Conservation (phyloP, 1,139 yeast species). For the Tardiomyces digboiensis region DNA sequence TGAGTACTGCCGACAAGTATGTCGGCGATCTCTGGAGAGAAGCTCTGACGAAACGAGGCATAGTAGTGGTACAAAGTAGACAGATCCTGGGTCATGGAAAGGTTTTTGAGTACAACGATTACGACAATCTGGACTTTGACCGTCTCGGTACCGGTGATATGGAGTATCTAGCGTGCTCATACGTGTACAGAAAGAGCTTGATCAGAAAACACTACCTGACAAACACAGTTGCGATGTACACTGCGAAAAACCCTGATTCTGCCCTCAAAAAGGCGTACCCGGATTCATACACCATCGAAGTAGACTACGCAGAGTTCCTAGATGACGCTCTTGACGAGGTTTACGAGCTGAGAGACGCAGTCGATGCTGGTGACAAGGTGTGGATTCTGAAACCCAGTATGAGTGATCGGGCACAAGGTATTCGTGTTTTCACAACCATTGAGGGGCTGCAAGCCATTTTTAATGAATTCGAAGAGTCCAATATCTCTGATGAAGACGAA, state of each 20-base stretch:
- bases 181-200: constrained; percentile 70
- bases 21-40: neutral
- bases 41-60: neutral
- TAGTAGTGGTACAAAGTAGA: neutral
- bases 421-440: constrained; percentile 66
- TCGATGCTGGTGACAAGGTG: constrained; percentile 37
- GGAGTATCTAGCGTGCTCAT: constrained; percentile 65
- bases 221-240: constrained; percentile 64
- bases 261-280: constrained; percentile 55
- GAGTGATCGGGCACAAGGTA: constrained; percentile 97
- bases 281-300: constrained; percentile 67
- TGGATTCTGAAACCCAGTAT: constrained; percentile 95
- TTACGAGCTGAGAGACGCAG: constrained; percentile 74
- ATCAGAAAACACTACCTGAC: constrained; percentile 86
- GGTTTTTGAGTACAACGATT: constrained; percentile 76
- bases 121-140: constrained; percentile 82
- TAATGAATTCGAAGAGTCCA: constrained; percentile 72
- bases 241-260: constrained; percentile 66
- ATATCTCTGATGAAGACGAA: constrained; percentile 45
- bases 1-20: neutral
- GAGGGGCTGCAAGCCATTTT: constrained; percentile 77
- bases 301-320: constrained; percentile 94
- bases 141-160: constrained; percentile 32
- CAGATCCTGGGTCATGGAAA: constrained; percentile 11
- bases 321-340: constrained; percentile 92